A percentile compares a stretch with the other conserved stretches of the same genome.
Evolutionary conservation across 805 yeast species (phyloP).

Genomic region (Nakazawaea wyomingensis): DNA sequence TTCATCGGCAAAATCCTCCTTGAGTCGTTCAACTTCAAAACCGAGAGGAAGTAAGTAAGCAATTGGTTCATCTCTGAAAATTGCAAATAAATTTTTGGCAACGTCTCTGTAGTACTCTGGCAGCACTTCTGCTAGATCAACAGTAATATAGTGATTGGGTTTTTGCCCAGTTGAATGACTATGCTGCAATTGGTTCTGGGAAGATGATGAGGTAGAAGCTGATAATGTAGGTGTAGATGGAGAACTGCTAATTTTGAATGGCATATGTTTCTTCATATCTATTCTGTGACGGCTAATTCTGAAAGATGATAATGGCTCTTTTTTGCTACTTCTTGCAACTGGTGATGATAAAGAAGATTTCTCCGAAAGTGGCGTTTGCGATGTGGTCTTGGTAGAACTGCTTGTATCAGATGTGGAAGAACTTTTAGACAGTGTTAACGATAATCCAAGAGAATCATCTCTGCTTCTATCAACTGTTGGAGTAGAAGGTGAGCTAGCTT

Average conservation of each 20-base stretch:
- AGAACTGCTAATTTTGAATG: conserved; percentile 11
- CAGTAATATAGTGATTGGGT: neutral
- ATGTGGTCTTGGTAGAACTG: neutral
- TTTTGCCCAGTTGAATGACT: neutral
- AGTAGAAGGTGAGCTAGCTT: conserved; percentile 13
- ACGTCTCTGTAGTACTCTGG: conserved; percentile 6
- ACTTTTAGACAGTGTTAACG: conserved; percentile 12
- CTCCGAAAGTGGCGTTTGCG: neutral
- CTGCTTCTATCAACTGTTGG: conserved; percentile 13
- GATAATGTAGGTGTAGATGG: conserved; percentile 13
- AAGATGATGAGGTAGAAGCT: conserved; percentile 3
- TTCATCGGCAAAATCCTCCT: neutral
- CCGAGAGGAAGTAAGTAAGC: conserved; percentile 7
- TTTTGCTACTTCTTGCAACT: conserved; percentile 1
- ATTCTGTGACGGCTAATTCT: conserved; percentile 10
- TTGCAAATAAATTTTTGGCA: conserved; percentile 6
- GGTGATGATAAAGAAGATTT: neutral
- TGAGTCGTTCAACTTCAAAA: neutral
- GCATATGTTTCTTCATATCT: conserved; percentile 11
- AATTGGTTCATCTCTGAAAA: conserved; percentile 7
- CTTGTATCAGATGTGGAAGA: conserved; percentile 2
- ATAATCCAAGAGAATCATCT: conserved; percentile 2
- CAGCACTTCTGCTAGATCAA: conserved; percentile 14
- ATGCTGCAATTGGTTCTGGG: conserved; percentile 1
- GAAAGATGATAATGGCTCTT: conserved; percentile 6